Percentiles rank a stretch among this genome's conserved stretches.
Evolutionary conservation across 495 filamentous ascomycete genomes (phyloP).

Genomic region (Penicillium taxi): DNA sequence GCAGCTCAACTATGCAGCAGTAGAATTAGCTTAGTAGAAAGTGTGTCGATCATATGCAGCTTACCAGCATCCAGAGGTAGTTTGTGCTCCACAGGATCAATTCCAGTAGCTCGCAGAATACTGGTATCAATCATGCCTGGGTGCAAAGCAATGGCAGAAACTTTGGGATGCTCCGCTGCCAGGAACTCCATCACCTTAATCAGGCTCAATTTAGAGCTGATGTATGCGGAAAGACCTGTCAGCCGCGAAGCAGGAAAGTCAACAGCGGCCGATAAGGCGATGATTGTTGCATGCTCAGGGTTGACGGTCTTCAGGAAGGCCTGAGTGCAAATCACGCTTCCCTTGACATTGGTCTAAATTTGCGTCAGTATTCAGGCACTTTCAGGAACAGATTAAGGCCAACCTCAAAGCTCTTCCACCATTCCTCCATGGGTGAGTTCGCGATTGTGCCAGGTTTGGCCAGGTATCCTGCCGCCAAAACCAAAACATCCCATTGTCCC

Average conservation of each 20-base stretch:
- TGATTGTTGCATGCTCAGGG: conserved; percentile 20
- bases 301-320: conserved; percentile 32
- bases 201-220: conserved; percentile 31
- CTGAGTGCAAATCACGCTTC: conserved; percentile 24
- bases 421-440: conserved; percentile 22
- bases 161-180: conserved; percentile 29
- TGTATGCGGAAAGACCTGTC: conserved; percentile 28
- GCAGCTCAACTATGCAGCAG: conserved; percentile 28
- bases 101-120: conserved; percentile 20
- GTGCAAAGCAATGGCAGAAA: conserved; percentile 31
- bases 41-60: neutral
- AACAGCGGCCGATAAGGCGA: conserved; percentile 19
- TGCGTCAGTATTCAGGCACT: neutral
- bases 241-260: conserved; percentile 12
- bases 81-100: conserved; percentile 6
- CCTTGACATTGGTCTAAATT: conserved; percentile 33
- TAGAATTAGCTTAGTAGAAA: neutral
- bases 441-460: conserved; percentile 12
- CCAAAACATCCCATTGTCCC: conserved; percentile 28
- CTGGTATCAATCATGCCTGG: conserved; percentile 35
- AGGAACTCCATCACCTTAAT: conserved; percentile 34
- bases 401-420: conserved; percentile 29
- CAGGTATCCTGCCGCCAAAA: conserved; percentile 26
- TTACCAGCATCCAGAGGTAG: conserved; percentile 28
- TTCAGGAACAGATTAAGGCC: too few relatives aligned